Evolutionary conservation across 2,329 filamentous ascomycete species (phyloP).

Genomic region (Xylaria sp.): DNA sequence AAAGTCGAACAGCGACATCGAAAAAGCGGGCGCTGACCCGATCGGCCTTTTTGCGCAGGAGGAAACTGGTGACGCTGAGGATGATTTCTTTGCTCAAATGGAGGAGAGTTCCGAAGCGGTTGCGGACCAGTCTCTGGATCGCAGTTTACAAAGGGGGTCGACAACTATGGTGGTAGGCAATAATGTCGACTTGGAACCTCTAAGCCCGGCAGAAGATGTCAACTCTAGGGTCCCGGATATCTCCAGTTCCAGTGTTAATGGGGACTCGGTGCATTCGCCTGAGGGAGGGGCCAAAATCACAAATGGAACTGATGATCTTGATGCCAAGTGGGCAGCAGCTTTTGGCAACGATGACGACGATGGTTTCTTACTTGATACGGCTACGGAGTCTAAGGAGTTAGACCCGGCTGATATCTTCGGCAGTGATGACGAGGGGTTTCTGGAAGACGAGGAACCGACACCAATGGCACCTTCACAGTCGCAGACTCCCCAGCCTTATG

Average conservation of each 20-base stretch:
- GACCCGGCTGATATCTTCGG: conserved; percentile 73
- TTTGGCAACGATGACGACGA: conserved; percentile 75
- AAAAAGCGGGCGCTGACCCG: conserved; percentile 33
- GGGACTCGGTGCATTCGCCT: conserved; percentile 33
- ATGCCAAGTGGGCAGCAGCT: conserved; percentile 83
- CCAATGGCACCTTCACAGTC: conserved; percentile 34
- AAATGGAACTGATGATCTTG: conserved; percentile 58
- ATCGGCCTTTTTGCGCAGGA: conserved; percentile 49
- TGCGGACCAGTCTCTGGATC: conserved; percentile 36
- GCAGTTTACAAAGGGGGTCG: conserved; percentile 67
- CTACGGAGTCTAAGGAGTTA: conserved; percentile 53
- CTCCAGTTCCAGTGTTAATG: conserved; percentile 26
- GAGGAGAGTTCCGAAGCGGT: conserved; percentile 40
- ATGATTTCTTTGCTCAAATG: conserved; percentile 68
- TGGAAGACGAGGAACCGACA: conserved; percentile 66
- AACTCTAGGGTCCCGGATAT: conserved; percentile 23
- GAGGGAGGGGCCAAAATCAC: conserved; percentile 33
- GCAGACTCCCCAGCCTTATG: conserved; percentile 31
- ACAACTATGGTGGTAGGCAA: conserved; percentile 68
- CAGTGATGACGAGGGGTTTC: conserved; percentile 84
- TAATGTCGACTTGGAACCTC: conserved; percentile 33
- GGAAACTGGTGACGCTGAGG: conserved; percentile 54
- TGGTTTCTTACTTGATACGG: conserved; percentile 63
- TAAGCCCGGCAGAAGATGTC: conserved; percentile 33
- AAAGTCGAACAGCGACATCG: conserved; percentile 35